Percentiles rank a stretch among this genome's conserved stretches.
Conservation (phyloP, 352 stramenopile genomes). For the Phytophthora syringae region DNA sequence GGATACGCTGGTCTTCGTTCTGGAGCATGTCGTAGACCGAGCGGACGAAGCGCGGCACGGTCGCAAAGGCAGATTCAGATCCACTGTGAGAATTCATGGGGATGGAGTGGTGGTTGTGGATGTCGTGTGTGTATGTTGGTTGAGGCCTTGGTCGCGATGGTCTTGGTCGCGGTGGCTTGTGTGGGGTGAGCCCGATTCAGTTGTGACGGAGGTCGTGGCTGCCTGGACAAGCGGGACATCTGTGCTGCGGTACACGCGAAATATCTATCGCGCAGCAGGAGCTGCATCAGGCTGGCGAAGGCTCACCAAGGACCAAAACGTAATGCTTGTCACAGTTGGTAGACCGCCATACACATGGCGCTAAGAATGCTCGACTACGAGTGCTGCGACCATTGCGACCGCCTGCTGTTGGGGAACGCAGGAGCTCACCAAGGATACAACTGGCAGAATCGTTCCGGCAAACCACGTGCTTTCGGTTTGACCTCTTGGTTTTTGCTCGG, state of each 20-base stretch:
- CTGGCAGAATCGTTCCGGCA: constrained; percentile 9
- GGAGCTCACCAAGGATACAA: constrained; percentile 14
- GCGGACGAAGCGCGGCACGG: constrained; percentile 51
- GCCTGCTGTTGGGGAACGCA: constrained; percentile 2
- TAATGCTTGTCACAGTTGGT: constrained; percentile 1
- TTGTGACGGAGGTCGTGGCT: constrained; percentile 16
- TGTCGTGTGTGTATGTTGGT: background rate
- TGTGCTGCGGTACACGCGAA: constrained; percentile 1
- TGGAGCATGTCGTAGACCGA: constrained; percentile 65
- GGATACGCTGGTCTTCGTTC: constrained; percentile 51
- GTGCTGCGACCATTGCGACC: background rate
- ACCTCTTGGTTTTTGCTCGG: background rate
- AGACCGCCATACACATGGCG: background rate
- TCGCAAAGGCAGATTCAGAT: constrained; percentile 1
- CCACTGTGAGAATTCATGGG: background rate
- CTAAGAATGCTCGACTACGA: constrained; percentile 13
- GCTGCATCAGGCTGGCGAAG: constrained; percentile 5
- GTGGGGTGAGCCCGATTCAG: constrained; percentile 9
- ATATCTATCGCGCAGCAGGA: constrained; percentile 1
- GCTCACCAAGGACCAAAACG: constrained; percentile 2
- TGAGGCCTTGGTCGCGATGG: background rate
- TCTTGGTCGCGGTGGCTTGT: constrained; percentile 6
- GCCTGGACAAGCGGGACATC: background rate
- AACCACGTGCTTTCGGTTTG: constrained; percentile 11
- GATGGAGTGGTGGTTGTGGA: background rate